Evolutionary conservation across 1,284 basidiomycete genomes (phyloP).

Genomic region (Volvariella volvacea): DNA sequence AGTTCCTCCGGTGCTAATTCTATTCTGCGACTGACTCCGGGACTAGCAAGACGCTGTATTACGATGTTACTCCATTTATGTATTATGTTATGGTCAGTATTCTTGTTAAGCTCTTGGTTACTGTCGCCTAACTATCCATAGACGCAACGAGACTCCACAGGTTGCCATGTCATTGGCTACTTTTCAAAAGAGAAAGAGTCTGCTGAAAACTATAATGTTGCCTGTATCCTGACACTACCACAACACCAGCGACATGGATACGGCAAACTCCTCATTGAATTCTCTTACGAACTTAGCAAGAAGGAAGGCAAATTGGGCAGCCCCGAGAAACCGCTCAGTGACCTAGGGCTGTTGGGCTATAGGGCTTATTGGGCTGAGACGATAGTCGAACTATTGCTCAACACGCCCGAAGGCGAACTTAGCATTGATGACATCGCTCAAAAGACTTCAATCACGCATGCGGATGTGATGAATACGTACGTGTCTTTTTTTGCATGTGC

Average conservation of each 20-base stretch:
- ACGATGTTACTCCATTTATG: constrained; percentile 99
- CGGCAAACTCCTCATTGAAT: constrained; percentile 95
- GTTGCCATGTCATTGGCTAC: constrained; percentile 95
- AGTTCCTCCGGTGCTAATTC: constrained; percentile 22
- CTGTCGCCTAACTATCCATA: constrained; percentile 18
- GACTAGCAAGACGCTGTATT: constrained; percentile 92
- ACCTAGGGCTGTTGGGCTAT: constrained; percentile 91
- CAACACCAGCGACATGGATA: constrained; percentile 97
- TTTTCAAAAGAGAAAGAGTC: constrained; percentile 99
- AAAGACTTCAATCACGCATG: constrained; percentile 93
- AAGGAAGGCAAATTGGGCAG: constrained; percentile 94
- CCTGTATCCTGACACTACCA: constrained; percentile 96
- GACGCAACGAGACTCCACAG: constrained; percentile 83
- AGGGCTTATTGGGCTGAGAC: constrained; percentile 97
- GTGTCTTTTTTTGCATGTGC: constrained; percentile 26
- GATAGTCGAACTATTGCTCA: constrained; percentile 87
- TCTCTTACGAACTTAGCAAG: constrained; percentile 97
- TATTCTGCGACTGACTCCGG: constrained; percentile 15
- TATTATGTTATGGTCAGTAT: constrained; percentile 92
- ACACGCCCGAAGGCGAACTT: constrained; percentile 65
- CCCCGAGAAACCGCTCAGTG: constrained; percentile 96
- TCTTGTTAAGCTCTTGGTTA: constrained; percentile 6
- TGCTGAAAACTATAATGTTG: constrained; percentile 97
- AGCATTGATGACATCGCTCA: constrained; percentile 98
- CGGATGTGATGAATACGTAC: constrained; percentile 97